Conservation (phyloP, 129 eudicot genomes). For the Logfia minima region DNA sequence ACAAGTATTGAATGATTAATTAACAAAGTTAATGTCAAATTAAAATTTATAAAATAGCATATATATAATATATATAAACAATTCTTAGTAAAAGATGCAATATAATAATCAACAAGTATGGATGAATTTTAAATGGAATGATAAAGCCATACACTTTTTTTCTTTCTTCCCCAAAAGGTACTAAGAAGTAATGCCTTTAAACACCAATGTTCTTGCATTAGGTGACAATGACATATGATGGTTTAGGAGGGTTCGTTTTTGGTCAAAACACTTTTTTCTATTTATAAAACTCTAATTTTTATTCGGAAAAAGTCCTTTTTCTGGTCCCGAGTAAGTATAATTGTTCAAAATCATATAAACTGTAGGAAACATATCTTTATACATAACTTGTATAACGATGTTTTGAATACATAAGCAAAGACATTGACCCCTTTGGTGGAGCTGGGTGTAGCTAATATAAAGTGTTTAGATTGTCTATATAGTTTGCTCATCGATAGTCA, state of each 20-base stretch:
- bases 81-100: background rate
- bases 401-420: background rate
- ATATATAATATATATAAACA: background rate
- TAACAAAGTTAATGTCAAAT: no score
- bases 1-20: background rate
- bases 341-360: conserved; percentile 14
- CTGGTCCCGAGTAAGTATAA: conserved; percentile 8
- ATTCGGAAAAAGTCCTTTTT: background rate
- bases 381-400: background rate
- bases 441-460: no score
- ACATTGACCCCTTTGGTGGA: background rate
- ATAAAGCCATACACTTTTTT: conserved; percentile 6
- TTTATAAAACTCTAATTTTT: background rate
- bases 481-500: no score
- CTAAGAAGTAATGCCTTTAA: conserved; percentile 24
- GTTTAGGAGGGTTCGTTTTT: conserved; percentile 24
- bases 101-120: conserved; percentile 10
- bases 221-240: conserved; percentile 36
- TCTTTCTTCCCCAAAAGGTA: conserved; percentile 6
- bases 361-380: conserved; percentile 2
- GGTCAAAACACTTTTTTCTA: conserved; percentile 21
- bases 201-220: conserved; percentile 36
- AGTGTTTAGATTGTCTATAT: no score
- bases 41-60: no score
- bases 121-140: background rate